phyloP scores from a whole-genome alignment of 768 basidiomycete species.

The Trametes cingulata region DNA sequence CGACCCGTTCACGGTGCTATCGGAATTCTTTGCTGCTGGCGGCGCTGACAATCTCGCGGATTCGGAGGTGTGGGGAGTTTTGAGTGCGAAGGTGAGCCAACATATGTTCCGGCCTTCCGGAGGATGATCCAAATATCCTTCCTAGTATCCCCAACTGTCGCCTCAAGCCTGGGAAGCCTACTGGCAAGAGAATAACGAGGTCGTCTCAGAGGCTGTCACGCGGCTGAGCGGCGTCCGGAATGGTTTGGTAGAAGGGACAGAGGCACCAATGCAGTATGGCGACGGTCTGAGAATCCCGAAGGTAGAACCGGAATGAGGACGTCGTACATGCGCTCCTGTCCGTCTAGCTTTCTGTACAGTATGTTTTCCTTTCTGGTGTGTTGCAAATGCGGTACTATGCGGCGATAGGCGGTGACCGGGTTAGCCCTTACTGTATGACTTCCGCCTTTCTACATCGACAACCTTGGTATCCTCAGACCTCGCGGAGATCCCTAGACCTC shows the following conservation, averaged over 20 bases:
- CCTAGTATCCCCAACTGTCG: conserved; percentile 5
- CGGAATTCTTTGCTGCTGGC: conserved; percentile 54
- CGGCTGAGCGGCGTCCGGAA: background rate
- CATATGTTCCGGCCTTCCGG: background rate
- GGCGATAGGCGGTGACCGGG: too few relatives aligned
- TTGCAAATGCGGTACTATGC: background rate
- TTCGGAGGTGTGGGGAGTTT: conserved; percentile 52
- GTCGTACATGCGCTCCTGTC: background rate
- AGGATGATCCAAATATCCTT: background rate
- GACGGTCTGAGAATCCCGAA: background rate
- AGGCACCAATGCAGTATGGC: conserved; percentile 2
- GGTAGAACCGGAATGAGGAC: conserved; percentile 4
- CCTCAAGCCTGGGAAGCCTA: conserved; percentile 3
- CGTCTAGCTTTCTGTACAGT: background rate
- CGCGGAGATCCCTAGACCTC: too few relatives aligned
- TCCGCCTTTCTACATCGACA: too few relatives aligned
- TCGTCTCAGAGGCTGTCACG: background rate
- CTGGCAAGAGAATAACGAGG: conserved; percentile 1
- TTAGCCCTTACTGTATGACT: too few relatives aligned
- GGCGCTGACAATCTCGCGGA: conserved; percentile 49
- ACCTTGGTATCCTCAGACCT: too few relatives aligned
- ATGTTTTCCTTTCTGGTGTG: background rate
- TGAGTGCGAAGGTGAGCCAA: conserved; percentile 45
- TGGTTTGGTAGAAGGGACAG: background rate
- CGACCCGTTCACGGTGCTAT: conserved; percentile 38